phyloP scores from a whole-genome alignment of 176 grass and related monocot genomes.

The Dendrocalamus sinicus region DNA sequence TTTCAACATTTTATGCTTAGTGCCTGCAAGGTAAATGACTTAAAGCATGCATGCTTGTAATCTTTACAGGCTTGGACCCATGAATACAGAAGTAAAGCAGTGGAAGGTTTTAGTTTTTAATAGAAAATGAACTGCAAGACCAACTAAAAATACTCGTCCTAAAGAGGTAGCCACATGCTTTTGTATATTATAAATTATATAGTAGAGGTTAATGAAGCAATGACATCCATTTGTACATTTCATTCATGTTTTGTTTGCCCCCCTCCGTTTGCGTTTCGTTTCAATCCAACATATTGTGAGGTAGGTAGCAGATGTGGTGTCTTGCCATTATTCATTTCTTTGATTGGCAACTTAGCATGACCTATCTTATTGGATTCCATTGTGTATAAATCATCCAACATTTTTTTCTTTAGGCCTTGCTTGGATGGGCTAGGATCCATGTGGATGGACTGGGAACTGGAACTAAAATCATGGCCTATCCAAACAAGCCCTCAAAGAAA shows the following conservation, averaged over 20 bases:
- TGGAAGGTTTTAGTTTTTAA: constrained; percentile 38
- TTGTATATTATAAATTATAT: constrained; percentile 11
- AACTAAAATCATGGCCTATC: no score
- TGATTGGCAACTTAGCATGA: not conserved
- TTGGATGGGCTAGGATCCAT: no score
- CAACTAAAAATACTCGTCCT: constrained; percentile 74
- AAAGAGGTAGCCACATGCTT: constrained; percentile 67
- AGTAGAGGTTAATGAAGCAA: not conserved
- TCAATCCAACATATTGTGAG: not conserved
- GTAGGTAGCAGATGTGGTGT: constrained; percentile 5
- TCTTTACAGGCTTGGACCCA: constrained; percentile 78
- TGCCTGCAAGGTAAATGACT: constrained; percentile 1
- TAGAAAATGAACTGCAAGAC: constrained; percentile 61
- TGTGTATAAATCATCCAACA: not conserved
- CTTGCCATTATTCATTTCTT: constrained; percentile 1
- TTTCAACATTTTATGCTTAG: not conserved
- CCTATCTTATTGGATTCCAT: not conserved
- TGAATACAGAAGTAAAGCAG: constrained; percentile 84
- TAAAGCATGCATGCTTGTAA: constrained; percentile 10
- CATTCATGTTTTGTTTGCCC: constrained; percentile 4
- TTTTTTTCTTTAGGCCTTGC: not conserved
- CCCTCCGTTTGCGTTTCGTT: not conserved
- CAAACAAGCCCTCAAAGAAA: not conserved
- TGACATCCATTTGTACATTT: not conserved
- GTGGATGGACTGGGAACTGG: no score